Base-by-base conservation (phyloP, 192 early-diverging fungal genomes). In the Chytriomyces hyalinus region DNA sequence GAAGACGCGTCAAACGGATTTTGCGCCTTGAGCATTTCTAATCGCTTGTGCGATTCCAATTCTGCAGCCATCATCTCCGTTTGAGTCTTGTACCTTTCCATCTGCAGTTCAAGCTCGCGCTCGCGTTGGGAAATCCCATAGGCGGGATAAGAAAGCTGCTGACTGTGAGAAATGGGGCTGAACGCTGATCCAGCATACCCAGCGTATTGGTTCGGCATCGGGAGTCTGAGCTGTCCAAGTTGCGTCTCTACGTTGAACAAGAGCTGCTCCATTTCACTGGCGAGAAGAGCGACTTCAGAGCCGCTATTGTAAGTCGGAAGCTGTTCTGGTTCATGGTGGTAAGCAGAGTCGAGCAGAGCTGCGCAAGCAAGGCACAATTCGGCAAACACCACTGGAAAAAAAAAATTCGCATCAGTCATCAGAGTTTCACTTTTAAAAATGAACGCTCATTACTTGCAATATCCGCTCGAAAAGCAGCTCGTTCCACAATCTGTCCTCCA, bases 341-440 rank as follows among this genome's bases (percentile, higher is more conserved):
- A 45, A 36, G 46, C 45, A n/a, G 71, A 73, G 46, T 73, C 71
- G 20, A 73, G 13, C 8, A 73, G 24, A 7, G 60, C 10, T 20
- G 71, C 71, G 11, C 44, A 13, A 24, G 53, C n/a, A 13, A 73
- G 44, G 44, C 59, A 61, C 15, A 73, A 44, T 73, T 73, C 59
- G 13, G 71, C 71, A 73, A 43, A 73, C 7, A 48, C 28, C 57
- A 73, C 71, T 73, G 62, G n/a, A 36, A 36, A 36, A 15, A 70
- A 28, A 28, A n/a, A 28, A 5, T 15, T 15, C 44, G 43, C 15
- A 67, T 67, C 47, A 45, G 45, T 53, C 20, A 57, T 20, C 13
- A n/a, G 13, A 2, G 53, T n/a, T n/a, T 20, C 20, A 20, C 13
- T 13, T 2, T 57, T 57, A 20, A 57, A 57, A 57, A 57, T n/a